Evolutionary conservation across 1,139 yeast species (phyloP), one percentile per base, ranked within the genome.

Genomic region (Candida glucosophila): DNA sequence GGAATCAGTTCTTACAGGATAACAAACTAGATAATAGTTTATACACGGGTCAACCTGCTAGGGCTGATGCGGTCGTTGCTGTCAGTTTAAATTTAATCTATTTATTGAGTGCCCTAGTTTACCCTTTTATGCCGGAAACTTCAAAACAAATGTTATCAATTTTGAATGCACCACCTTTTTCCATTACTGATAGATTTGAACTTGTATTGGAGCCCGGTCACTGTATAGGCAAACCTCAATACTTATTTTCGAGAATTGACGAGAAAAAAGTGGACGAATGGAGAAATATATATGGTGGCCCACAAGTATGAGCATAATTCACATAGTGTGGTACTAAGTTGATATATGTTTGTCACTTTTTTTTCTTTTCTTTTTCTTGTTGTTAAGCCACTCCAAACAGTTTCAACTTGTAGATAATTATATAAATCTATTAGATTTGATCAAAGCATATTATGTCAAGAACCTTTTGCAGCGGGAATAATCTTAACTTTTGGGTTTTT

Each of bases 1-100:
- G 98, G 55, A 90, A 90, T 57, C 81, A 69, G 53, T 92, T 88
- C 66, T 69, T 90, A 52, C 99, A 90, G 61, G 97, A 88, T 29
- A 86, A 88, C 64, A 88, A 86, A 58, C 70, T 90, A 44, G 97
- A 88, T 56, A 90, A 90, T 66, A 67, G 82, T 15, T 67, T 88
- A 41, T 83, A 77, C 53, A 73, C 75, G 32, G 74, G 83, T 46
- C 54, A 57, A 28, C 95, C 96, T 19, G 82, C 69, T 20, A 77
- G 74, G 48, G 74, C 95, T 12, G 96, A 88, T 48, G 95, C 95
- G 2, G 95, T 90, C 28, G 82, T 90, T 28, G 95, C 82, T 35
- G 81, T 85, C 30, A 97, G 94, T 30, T 66, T 90, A 55, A 90
- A 90, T 58, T 67, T 90, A 49, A 75, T 88, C 28, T 88, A 86